Conservation (phyloP, 352 stramenopile species). For the Pythium utonaiense region DNA sequence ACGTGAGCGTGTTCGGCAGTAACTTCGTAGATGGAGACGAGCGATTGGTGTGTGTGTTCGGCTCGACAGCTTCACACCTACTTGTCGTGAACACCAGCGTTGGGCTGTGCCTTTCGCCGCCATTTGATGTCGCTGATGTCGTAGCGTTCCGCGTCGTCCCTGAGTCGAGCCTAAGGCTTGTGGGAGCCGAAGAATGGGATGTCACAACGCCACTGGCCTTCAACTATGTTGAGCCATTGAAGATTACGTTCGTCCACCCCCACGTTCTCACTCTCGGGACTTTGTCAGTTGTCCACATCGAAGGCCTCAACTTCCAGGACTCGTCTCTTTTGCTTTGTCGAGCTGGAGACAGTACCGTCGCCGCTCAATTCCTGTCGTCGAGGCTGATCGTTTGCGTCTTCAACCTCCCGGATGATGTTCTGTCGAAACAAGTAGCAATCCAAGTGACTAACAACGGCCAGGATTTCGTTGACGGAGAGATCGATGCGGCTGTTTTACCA, state of each 20-base stretch:
- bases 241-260: conserved; percentile 6
- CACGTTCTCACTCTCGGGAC: background rate
- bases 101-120: conserved; percentile 6
- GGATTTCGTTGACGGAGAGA: conserved; percentile 17
- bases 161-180: background rate
- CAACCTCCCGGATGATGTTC: conserved; percentile 11
- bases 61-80: background rate
- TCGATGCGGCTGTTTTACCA: conserved; percentile 8
- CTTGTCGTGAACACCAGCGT: background rate
- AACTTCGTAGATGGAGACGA: conserved; percentile 11
- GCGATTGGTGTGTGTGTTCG: conserved; percentile 22
- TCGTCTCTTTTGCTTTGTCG: conserved; percentile 36
- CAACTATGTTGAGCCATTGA: background rate
- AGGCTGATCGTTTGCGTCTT: conserved; percentile 4
- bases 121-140: background rate
- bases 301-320: conserved; percentile 37
- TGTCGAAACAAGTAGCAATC: conserved; percentile 16
- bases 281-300: conserved; percentile 17
- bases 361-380: conserved; percentile 25
- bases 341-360: conserved; percentile 18
- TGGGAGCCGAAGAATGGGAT: background rate
- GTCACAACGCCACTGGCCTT: background rate
- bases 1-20: conserved; percentile 23
- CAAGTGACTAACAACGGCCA: conserved; percentile 21
- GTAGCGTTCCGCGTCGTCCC: background rate